phyloP scores from a whole-genome alignment of 805 yeast genomes.

The Spathaspora arborariae region DNA sequence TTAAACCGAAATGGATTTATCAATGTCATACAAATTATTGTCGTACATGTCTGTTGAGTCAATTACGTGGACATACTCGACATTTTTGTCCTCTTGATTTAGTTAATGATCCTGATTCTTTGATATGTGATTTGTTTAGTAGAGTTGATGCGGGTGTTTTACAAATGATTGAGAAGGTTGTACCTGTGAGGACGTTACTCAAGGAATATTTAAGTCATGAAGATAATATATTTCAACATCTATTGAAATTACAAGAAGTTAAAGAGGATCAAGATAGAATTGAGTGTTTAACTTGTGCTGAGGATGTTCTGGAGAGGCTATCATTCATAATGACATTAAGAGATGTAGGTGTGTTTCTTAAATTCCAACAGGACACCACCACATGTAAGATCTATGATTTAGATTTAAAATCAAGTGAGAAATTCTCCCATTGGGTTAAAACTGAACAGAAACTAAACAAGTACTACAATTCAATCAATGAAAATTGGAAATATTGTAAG shows the following conservation, averaged over 20 bases:
- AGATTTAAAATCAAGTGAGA: slow-evolving; percentile 43
- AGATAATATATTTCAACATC: slow-evolving; percentile 28
- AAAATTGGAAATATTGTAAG: slow-evolving; percentile 27
- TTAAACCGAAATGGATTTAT: slow-evolving; percentile 62
- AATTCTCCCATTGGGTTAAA: slow-evolving; percentile 43
- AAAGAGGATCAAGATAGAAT: slow-evolving; percentile 26
- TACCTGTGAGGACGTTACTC: slow-evolving; percentile 34
- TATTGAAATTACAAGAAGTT: slow-evolving; percentile 31
- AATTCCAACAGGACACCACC: slow-evolving; percentile 32
- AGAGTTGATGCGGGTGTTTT: slow-evolving; percentile 18
- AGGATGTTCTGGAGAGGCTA: slow-evolving; percentile 40
- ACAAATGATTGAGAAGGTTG: slow-evolving; percentile 13
- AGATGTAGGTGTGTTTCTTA: slow-evolving; percentile 52
- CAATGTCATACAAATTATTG: slow-evolving; percentile 43
- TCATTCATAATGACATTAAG: slow-evolving; percentile 49
- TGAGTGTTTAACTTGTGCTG: slow-evolving; percentile 21
- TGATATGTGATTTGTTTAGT: slow-evolving; percentile 28
- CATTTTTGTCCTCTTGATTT: slow-evolving; percentile 50
- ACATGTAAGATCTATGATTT: slow-evolving; percentile 44
- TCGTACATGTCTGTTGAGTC: slow-evolving; percentile 55
- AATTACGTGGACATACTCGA: slow-evolving; percentile 24
- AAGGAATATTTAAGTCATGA: slow-evolving; percentile 29
- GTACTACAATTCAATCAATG: slow-evolving; percentile 28
- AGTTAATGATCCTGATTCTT: slow-evolving; percentile 26
- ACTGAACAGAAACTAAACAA: slow-evolving; percentile 37